Evolutionary conservation across 139 green algal genomes (phyloP), one percentile per base, ranked within the genome.

Genomic region (Picochlorum costavermella): DNA sequence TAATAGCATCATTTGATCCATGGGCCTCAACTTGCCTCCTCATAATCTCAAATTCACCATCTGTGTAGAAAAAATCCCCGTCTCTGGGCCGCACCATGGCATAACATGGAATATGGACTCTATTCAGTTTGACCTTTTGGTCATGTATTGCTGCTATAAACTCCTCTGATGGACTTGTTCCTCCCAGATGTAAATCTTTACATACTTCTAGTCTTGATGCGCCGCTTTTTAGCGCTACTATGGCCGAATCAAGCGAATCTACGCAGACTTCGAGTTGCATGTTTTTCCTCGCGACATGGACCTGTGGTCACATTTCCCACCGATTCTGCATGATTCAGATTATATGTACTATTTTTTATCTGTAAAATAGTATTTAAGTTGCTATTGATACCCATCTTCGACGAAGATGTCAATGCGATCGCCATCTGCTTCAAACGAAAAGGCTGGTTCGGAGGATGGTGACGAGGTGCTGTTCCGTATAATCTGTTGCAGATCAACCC

Each of bases 401-500:
- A 69, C 11, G 30, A 63, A 74, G 20, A 74, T 50, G 12, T 74
- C 49, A 23, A 74, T 57, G 8, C 53, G 11, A 6, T 75, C 69
- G 37, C 51, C 45, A 26, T 50, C 43, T 9, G 69, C 20, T 14
- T 70, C 53, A 37, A 67, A 70, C n/a, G 25, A 33, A 16, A 62
- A 69, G 23, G 64, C 43, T 12, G 69, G 69, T 56, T 60, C 14
- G 11, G 26, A 28, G 13, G 55, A 43, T 30, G 16, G 31, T 9
- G 20, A 48, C 9, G n/a, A n/a, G n/a, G 46, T 16, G 8, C n/a
- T 55, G 31, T n/a, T 25, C 48, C 26, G 25, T 46, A 84, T 72
- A 2, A 90, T 63, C 2, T 59, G 69, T 33, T 81, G 64, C 10
- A 90, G 43, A 30, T 79, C 72, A n/a, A 79, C 53, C 16, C 72